Evolutionary conservation across 1,284 basidiomycete species (phyloP).

Genomic region (Heterobasidion occidentale): DNA sequence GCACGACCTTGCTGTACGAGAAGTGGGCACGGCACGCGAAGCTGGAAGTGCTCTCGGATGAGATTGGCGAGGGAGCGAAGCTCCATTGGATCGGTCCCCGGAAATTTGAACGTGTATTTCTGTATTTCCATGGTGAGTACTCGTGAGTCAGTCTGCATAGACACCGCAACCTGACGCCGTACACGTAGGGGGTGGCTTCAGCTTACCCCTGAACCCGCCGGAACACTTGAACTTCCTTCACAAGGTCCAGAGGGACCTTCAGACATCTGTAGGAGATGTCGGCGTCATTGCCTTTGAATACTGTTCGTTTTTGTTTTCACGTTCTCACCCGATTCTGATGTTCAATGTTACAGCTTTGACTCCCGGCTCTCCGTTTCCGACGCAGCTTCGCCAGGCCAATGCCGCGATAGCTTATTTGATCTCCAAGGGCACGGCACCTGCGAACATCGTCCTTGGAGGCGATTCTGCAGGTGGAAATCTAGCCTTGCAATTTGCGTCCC

Average conservation of each 20-base stretch:
- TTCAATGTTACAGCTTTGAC: slow-evolving; percentile 11
- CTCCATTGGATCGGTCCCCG: slow-evolving; percentile 31
- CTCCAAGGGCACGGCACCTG: slow-evolving; percentile 26
- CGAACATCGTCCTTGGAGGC: slow-evolving; percentile 45
- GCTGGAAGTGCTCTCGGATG: slow-evolving; percentile 18
- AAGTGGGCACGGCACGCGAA: slow-evolving; percentile 19
- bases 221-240: neutral
- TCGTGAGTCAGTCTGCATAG: slow-evolving; percentile 4
- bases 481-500: slow-evolving; percentile 33
- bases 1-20: slow-evolving; percentile 13
- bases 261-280: neutral
- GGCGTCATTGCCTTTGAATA: neutral
- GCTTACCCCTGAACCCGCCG: neutral
- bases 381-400: slow-evolving; percentile 26
- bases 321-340: neutral
- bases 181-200: neutral
- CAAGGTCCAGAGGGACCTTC: neutral
- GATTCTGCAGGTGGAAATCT: slow-evolving; percentile 42
- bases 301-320: neutral
- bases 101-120: slow-evolving; percentile 26
- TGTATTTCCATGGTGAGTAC: slow-evolving; percentile 29
- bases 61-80: slow-evolving; percentile 19
- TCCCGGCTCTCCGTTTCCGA: slow-evolving; percentile 23
- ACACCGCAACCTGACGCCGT: neutral
- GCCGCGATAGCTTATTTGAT: slow-evolving; percentile 26